These are phyloP conservation scores for Phytophthora rubi DNA, from an alignment of 352 stramenopile genomes.

Conservation along the genomic window DNA sequence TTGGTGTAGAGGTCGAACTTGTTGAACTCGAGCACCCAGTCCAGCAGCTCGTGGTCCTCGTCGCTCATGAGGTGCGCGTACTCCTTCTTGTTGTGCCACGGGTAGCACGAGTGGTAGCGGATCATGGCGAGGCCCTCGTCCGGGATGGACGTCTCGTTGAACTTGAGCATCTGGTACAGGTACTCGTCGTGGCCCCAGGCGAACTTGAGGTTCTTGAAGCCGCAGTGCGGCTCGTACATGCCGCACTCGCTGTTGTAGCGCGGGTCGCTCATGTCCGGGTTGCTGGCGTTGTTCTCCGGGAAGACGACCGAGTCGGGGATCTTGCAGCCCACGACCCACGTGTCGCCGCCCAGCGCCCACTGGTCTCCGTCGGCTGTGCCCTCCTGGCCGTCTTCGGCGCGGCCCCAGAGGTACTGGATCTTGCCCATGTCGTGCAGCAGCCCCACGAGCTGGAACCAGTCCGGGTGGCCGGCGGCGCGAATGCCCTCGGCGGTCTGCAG, in stretches of 20 bases:
- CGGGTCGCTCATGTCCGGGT: constrained; percentile 90
- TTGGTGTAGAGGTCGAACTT: constrained; percentile 96
- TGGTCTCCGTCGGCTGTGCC: constrained; percentile 89
- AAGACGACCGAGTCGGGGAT: constrained; percentile 92
- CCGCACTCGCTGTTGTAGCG: constrained; percentile 87
- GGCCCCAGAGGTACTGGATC: constrained; percentile 94
- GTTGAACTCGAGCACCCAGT: constrained; percentile 94
- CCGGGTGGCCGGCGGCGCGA: constrained; percentile 84
- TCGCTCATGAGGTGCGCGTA: constrained; percentile 90
- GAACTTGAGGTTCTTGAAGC: constrained; percentile 90
- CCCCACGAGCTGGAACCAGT: constrained; percentile 93
- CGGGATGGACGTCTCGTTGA: constrained; percentile 89
- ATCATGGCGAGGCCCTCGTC: constrained; percentile 93
- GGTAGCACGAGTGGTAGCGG: constrained; percentile 94
- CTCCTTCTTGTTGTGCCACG: constrained; percentile 93
- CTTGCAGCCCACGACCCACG: constrained; percentile 91
- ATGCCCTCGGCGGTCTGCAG: constrained; percentile 95
- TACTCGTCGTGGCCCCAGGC: constrained; percentile 95
- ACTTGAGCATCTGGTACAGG: constrained; percentile 94
- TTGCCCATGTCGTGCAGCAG: constrained; percentile 95
- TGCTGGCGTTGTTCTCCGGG: constrained; percentile 89
- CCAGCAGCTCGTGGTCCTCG: constrained; percentile 83
- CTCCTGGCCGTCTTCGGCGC: constrained; percentile 84
- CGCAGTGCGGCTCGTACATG: constrained; percentile 91
- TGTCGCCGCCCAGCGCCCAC: constrained; percentile 94